Percentiles rank a stretch among this genome's conserved stretches.
phyloP scores from a whole-genome alignment of 2,329 filamentous ascomycete species.

The Lachnellula arida region DNA sequence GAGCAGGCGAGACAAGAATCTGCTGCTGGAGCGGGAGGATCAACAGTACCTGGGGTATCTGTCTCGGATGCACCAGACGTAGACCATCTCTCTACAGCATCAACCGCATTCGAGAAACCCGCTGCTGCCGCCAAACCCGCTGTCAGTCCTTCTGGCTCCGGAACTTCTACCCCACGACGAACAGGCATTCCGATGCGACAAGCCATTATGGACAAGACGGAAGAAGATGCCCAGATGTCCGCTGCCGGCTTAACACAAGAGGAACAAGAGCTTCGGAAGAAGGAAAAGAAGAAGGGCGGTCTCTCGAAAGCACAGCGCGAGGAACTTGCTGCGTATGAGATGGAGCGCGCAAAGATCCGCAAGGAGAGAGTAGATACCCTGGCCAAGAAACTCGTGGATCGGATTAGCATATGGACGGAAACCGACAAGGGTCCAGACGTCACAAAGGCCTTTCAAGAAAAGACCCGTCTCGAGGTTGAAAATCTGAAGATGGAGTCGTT shows the following conservation, averaged over 20 bases:
- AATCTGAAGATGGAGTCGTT: conserved; percentile 99
- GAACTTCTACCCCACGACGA: conserved; percentile 38
- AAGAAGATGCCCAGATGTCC: conserved; percentile 66
- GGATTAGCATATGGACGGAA: conserved; percentile 93
- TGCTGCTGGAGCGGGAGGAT: conserved; percentile 8
- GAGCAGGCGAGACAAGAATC: conserved; percentile 27
- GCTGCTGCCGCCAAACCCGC: conserved; percentile 11
- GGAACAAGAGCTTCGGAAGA: conserved; percentile 70
- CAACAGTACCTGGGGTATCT: conserved; percentile 13
- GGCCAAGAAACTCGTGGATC: conserved; percentile 78
- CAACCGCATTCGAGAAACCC: conserved; percentile 27
- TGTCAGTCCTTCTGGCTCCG: conserved; percentile 30
- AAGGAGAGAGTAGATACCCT: conserved; percentile 87
- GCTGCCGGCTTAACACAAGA: conserved; percentile 64
- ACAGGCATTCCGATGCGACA: conserved; percentile 67
- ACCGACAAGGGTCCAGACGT: conserved; percentile 86
- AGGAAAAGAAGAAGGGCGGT: conserved; percentile 84
- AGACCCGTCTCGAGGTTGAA: conserved; percentile 91
- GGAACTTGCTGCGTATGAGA: conserved; percentile 81
- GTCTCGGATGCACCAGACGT: conserved; percentile 21
- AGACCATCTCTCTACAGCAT: conserved; percentile 6
- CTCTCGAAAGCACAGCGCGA: conserved; percentile 90
- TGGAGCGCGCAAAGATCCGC: conserved; percentile 75
- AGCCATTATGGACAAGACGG: conserved; percentile 82
- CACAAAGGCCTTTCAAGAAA: conserved; percentile 85